Percentiles rank a stretch among this genome's conserved stretches.
phyloP scores from a whole-genome alignment of 179 eudicot species.

The Camellia oleifera region DNA sequence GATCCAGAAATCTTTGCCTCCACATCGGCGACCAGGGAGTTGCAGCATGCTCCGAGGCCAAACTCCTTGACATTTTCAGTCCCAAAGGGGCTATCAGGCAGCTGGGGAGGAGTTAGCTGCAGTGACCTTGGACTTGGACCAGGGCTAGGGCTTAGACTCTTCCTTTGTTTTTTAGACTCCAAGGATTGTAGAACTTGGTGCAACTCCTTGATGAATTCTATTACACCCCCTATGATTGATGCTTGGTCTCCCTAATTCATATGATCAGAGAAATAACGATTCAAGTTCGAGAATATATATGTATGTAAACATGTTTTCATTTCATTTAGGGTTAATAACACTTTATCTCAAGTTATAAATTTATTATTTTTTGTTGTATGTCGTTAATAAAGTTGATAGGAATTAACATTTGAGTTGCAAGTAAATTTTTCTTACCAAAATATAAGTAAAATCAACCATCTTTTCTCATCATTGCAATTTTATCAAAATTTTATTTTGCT shows the following conservation, averaged over 20 bases:
- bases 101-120: slow-evolving; percentile 28
- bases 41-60: slow-evolving; percentile 65
- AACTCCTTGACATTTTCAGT: slow-evolving; percentile 47
- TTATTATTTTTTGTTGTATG: too few species aligned
- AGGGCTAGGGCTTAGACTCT: slow-evolving; percentile 81
- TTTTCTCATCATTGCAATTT: too few species aligned
- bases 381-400: too few species aligned
- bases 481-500: too few species aligned
- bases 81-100: slow-evolving; percentile 22
- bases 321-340: too few species aligned
- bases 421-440: too few species aligned
- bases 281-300: not conserved
- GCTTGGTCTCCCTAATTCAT: slow-evolving; percentile 85
- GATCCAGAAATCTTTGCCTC: slow-evolving; percentile 91
- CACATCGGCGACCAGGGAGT: slow-evolving; percentile 78
- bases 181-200: slow-evolving; percentile 80
- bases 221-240: slow-evolving; percentile 77
- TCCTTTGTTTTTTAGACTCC: slow-evolving; percentile 81
- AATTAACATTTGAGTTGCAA: too few species aligned
- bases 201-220: slow-evolving; percentile 88
- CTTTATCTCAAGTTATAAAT: too few species aligned
- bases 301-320: not conserved
- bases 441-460: too few species aligned
- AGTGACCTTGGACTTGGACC: slow-evolving; percentile 50
- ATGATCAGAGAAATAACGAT: not conserved